Percentiles rank a stretch among this genome's conserved stretches.
These are phyloP conservation scores for Xylaria sp. DNA, from an alignment of 2,329 filamentous ascomycete genomes.

Conservation along the genomic window DNA sequence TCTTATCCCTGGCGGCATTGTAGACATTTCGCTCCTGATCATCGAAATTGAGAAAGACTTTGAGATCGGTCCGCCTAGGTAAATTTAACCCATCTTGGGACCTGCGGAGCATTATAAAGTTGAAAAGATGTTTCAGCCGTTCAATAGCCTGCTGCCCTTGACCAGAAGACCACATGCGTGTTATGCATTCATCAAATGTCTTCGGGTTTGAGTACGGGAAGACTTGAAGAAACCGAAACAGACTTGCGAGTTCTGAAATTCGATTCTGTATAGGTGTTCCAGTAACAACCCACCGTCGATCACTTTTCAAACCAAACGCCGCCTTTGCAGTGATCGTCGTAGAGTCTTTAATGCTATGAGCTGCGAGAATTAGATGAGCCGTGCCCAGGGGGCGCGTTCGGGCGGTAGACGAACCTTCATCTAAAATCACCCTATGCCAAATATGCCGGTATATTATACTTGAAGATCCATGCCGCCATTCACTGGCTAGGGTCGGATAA, in stretches of 20 bases:
- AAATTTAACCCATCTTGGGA: neutral
- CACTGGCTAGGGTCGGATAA: slow-evolving; percentile 48
- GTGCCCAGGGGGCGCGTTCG: neutral
- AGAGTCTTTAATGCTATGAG: slow-evolving; percentile 50
- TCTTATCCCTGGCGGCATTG: neutral
- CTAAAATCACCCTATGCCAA: slow-evolving; percentile 50
- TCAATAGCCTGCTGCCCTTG: slow-evolving; percentile 45
- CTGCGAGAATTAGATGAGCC: neutral
- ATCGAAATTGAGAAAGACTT: neutral
- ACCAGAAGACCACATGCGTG: slow-evolving; percentile 46
- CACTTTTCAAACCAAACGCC: slow-evolving; percentile 45
- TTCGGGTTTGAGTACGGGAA: slow-evolving; percentile 49
- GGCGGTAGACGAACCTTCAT: slow-evolving; percentile 43
- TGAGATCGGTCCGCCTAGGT: neutral
- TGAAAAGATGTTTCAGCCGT: slow-evolving; percentile 50
- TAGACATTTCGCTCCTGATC: neutral
- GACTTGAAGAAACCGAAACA: slow-evolving; percentile 51
- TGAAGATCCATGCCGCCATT: slow-evolving; percentile 39
- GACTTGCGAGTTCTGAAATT: slow-evolving; percentile 48
- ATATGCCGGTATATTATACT: slow-evolving; percentile 41
- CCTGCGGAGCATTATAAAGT: too few species aligned
- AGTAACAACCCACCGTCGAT: slow-evolving; percentile 53
- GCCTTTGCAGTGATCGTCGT: slow-evolving; percentile 46
- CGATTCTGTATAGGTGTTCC: slow-evolving; percentile 57
- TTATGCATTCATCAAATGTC: slow-evolving; percentile 48